Evolutionary conservation across 1,284 basidiomycete species (phyloP).

Genomic region (Tylopilus orsonianus): DNA sequence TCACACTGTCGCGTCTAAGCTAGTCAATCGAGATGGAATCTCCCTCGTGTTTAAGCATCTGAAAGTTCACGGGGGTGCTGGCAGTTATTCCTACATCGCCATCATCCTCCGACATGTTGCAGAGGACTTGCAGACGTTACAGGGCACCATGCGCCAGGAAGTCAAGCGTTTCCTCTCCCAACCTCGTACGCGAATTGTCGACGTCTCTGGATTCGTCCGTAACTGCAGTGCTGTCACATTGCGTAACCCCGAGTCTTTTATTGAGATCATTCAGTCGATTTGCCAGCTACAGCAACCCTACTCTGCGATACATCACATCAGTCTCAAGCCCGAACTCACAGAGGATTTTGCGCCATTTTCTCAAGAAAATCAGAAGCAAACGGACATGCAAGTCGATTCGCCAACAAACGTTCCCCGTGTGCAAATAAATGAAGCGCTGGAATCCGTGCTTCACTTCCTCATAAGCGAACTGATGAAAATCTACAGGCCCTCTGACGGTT

Average conservation of each 20-base stretch:
- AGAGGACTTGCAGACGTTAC: conserved; percentile 72
- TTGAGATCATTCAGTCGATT: conserved; percentile 69
- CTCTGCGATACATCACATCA: conserved; percentile 62
- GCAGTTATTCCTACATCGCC: conserved; percentile 81
- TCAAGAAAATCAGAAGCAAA: conserved; percentile 27
- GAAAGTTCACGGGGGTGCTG: conserved; percentile 55
- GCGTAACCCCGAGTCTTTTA: conserved; percentile 78
- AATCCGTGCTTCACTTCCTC: conserved; percentile 71
- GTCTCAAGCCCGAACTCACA: conserved; percentile 46
- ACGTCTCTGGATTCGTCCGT: conserved; percentile 74
- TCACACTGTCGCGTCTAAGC: conserved; percentile 54
- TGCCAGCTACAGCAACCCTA: conserved; percentile 74
- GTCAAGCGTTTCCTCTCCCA: conserved; percentile 76
- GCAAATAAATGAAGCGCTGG: conserved; percentile 50
- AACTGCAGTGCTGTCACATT: conserved; percentile 80
- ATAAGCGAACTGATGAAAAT: conserved; percentile 69
- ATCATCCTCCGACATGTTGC: conserved; percentile 90
- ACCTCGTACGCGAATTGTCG: conserved; percentile 68
- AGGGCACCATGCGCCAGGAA: conserved; percentile 79
- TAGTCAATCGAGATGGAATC: conserved; percentile 67
- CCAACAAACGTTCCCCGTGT: conserved; percentile 31
- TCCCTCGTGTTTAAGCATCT: conserved; percentile 65
- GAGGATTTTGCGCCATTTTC: conserved; percentile 24
- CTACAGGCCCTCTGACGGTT: conserved; percentile 41
- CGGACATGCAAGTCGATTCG: conserved; percentile 72